Evolutionary conservation across 139 green algal species (phyloP).

Genomic region (Tetratostichococcus sp.): DNA sequence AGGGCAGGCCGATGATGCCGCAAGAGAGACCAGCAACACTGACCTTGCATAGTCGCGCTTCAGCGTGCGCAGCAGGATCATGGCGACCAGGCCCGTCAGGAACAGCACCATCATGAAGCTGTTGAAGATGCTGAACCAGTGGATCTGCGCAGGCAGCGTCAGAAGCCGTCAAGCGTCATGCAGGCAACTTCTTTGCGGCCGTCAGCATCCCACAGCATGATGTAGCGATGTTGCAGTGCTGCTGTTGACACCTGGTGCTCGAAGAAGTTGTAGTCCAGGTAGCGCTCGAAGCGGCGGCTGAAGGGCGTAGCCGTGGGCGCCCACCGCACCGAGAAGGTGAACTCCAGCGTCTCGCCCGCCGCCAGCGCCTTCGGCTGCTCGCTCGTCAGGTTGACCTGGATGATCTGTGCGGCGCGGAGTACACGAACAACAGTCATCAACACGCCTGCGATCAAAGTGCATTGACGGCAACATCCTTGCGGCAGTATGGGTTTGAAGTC

Average conservation of each 20-base stretch:
- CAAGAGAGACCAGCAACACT: too few species aligned
- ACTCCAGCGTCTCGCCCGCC: slow-evolving; percentile 63
- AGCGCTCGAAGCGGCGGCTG: slow-evolving; percentile 86
- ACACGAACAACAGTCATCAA: too few species aligned
- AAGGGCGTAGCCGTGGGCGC: slow-evolving; percentile 64
- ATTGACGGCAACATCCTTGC: too few species aligned
- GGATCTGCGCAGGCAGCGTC: slow-evolving; percentile 73
- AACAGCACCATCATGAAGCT: slow-evolving; percentile 99
- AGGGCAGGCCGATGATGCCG: too few species aligned
- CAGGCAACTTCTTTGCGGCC: too few species aligned
- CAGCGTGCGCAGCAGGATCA: slow-evolving; percentile 96
- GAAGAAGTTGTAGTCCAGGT: slow-evolving; percentile 98
- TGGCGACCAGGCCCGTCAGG: slow-evolving; percentile 89
- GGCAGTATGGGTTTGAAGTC: too few species aligned
- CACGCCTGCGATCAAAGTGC: too few species aligned
- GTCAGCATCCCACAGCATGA: too few species aligned
- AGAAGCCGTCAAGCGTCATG: neutral
- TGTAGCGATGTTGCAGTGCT: too few species aligned
- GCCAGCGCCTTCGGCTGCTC: slow-evolving; percentile 60
- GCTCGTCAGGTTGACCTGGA: slow-evolving; percentile 93
- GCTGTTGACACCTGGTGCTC: slow-evolving; percentile 80
- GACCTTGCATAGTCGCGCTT: slow-evolving; percentile 81
- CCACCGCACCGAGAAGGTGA: slow-evolving; percentile 90
- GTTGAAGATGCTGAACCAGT: slow-evolving; percentile 99
- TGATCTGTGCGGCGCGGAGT: slow-evolving; percentile 62